Evolutionary conservation across 148 eudicot genomes (phyloP), one percentile per base, ranked within the genome.

Genomic region (Heliosperma pusillum): DNA sequence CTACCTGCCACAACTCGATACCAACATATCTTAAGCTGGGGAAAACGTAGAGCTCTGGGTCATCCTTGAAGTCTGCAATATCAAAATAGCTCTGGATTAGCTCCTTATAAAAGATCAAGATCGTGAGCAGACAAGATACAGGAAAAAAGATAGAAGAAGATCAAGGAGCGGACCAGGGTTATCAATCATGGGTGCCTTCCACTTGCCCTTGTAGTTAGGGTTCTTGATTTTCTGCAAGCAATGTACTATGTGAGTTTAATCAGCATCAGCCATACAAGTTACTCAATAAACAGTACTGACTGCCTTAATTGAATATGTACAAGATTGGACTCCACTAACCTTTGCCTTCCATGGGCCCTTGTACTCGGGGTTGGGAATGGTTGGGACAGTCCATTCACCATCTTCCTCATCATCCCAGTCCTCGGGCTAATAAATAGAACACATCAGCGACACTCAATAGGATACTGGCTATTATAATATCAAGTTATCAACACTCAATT

Each of bases 381-480:
- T 94, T 70, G 98, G 98, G 55, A 89, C 84, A 11, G 97, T 89
- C 98, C 98, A 94, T 79, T 91, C 98, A 71, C 98, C 97, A 90
- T 94, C 98, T 90, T 94, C 98, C 89, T 91, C 97, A 70, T 94
- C 96, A 83, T 94, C 98, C 98, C 98, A 94, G 70, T 94, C 98
- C 85, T 94, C 98, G 5, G 98, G 98, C 98, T 93, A 82, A 76
- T 70, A 82, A 82, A n/a, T n/a, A n/a, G n/a, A n/a, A n/a, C n/a
- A n/a, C n/a, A n/a, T n/a, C n/a, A n/a, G n/a, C n/a, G n/a, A n/a
- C n/a, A n/a, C n/a, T n/a, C n/a, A n/a, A n/a, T n/a, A n/a, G n/a
- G n/a, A n/a, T n/a, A n/a, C n/a, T n/a, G n/a, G n/a, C 55, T 11
- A 50, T 12, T 1, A 12, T 42, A 3, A 65, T 6, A 5, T 36